These are phyloP conservation scores for Perkinsela sp. DNA, from an alignment of 208 protist genomes.

Conservation along the genomic window DNA sequence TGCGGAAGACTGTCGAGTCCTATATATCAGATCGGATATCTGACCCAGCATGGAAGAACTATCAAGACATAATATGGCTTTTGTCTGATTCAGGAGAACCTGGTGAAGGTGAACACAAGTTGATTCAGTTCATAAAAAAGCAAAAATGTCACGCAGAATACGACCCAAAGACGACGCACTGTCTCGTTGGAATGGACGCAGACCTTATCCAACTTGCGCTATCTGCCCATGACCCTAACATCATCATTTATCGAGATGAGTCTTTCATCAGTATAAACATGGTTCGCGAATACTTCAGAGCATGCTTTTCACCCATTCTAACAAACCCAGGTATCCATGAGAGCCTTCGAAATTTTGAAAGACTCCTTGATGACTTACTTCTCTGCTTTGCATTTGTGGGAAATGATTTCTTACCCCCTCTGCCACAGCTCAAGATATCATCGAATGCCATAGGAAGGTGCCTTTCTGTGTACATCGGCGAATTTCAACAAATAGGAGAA, in stretches of 20 bases:
- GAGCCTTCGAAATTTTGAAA: slow-evolving; percentile 12
- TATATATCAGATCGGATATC: slow-evolving; percentile 79
- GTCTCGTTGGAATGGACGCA: slow-evolving; percentile 16
- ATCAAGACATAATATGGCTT: slow-evolving; percentile 55
- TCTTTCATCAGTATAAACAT: slow-evolving; percentile 19
- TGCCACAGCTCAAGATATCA: slow-evolving; percentile 55
- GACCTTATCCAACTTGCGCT: slow-evolving; percentile 52
- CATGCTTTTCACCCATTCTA: slow-evolving; percentile 39
- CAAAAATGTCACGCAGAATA: slow-evolving; percentile 2
- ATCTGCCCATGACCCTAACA: slow-evolving; percentile 36
- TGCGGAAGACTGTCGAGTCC: slow-evolving; percentile 13
- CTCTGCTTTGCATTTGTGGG: slow-evolving; percentile 71
- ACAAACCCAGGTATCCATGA: background rate
- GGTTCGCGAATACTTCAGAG: slow-evolving; percentile 5
- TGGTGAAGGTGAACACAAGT: slow-evolving; percentile 9
- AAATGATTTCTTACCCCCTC: slow-evolving; percentile 76
- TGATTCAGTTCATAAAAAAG: slow-evolving; percentile 9
- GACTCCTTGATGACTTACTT: slow-evolving; percentile 61
- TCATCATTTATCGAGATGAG: slow-evolving; percentile 18
- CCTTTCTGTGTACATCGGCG: slow-evolving; percentile 6
- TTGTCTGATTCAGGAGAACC: slow-evolving; percentile 8
- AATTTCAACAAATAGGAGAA: slow-evolving; percentile 4
- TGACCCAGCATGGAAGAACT: slow-evolving; percentile 65
- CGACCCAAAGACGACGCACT: slow-evolving; percentile 12
- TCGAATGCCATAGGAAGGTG: slow-evolving; percentile 7